phyloP scores from a whole-genome alignment of 768 basidiomycete genomes.

The Porpolomopsis calyptriformis region DNA sequence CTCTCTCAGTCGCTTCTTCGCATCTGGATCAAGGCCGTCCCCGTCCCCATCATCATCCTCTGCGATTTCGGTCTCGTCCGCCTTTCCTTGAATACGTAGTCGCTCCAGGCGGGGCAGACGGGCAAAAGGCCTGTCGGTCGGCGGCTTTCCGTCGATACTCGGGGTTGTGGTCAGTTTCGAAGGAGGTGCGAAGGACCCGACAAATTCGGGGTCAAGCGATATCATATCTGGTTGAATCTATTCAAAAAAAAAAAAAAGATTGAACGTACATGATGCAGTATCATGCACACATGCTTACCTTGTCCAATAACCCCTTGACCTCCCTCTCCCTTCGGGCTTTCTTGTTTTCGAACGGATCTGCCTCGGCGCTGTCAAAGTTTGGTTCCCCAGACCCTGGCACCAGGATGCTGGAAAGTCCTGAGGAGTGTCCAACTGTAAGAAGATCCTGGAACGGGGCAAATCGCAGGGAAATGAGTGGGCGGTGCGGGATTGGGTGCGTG shows the following conservation, averaged over 20 bases:
- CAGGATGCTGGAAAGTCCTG: conserved; percentile 74
- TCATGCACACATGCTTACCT: conserved; percentile 36
- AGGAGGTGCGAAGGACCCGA: conserved; percentile 57
- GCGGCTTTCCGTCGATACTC: conserved; percentile 29
- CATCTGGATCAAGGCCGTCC: conserved; percentile 22
- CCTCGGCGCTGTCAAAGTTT: conserved; percentile 88
- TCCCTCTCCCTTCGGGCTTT: conserved; percentile 79
- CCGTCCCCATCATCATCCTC: conserved; percentile 33
- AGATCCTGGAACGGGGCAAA: conserved; percentile 88
- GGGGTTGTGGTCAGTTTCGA: conserved; percentile 46
- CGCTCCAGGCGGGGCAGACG: conserved; percentile 73
- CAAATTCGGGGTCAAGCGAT: conserved; percentile 64
- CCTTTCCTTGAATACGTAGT: conserved; percentile 61
- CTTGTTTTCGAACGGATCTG: conserved; percentile 88
- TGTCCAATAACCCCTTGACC: conserved; percentile 83
- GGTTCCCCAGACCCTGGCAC: conserved; percentile 91
- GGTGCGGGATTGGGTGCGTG: conserved; percentile 73
- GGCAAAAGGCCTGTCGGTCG: conserved; percentile 47
- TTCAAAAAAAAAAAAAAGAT: neutral
- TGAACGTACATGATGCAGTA: neutral
- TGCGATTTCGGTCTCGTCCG: conserved; percentile 51
- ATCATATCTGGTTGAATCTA: conserved; percentile 92
- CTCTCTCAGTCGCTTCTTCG: conserved; percentile 34
- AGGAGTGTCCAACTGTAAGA: conserved; percentile 65
- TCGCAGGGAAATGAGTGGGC: conserved; percentile 63